Evolutionary conservation across 768 basidiomycete genomes (phyloP).

Genomic region (Amanita brunnescens): DNA sequence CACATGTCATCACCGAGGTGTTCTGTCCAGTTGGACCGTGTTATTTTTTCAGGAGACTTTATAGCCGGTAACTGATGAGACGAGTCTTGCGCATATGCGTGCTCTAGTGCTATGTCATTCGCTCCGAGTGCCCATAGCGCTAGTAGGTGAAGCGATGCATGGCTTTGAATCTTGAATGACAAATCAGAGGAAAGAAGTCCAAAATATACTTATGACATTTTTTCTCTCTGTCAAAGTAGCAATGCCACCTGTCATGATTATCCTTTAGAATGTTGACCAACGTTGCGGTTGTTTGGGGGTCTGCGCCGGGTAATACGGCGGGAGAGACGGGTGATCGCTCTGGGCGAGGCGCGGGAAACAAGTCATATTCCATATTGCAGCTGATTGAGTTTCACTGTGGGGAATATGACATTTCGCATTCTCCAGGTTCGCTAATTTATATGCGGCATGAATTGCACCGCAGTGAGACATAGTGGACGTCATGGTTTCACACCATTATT

Average conservation of each 20-base stretch:
- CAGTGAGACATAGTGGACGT: too few relatives aligned
- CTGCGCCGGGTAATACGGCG: constrained; percentile 16
- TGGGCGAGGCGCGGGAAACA: background rate
- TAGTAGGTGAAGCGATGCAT: constrained; percentile 17
- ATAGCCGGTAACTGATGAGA: constrained; percentile 29
- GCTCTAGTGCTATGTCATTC: constrained; percentile 23
- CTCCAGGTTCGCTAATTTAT: too few relatives aligned
- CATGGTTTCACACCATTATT: too few relatives aligned
- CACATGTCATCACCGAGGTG: constrained; percentile 51
- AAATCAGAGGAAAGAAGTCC: background rate
- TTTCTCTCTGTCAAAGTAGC: constrained; percentile 34
- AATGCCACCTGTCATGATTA: constrained; percentile 38
- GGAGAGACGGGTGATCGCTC: background rate
- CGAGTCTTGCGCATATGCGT: constrained; percentile 26
- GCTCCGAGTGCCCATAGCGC: constrained; percentile 23
- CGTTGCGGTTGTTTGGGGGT: constrained; percentile 17
- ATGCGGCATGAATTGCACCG: too few relatives aligned
- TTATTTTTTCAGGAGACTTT: constrained; percentile 37
- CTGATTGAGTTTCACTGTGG: background rate
- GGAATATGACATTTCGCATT: background rate
- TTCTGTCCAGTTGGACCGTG: constrained; percentile 37
- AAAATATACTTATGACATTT: constrained; percentile 40
- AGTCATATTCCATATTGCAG: background rate
- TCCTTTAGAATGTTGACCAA: constrained; percentile 31
- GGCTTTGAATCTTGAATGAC: constrained; percentile 10